phyloP scores from a whole-genome alignment of 805 yeast genomes.

The Metschnikowia drakensbergensis region DNA sequence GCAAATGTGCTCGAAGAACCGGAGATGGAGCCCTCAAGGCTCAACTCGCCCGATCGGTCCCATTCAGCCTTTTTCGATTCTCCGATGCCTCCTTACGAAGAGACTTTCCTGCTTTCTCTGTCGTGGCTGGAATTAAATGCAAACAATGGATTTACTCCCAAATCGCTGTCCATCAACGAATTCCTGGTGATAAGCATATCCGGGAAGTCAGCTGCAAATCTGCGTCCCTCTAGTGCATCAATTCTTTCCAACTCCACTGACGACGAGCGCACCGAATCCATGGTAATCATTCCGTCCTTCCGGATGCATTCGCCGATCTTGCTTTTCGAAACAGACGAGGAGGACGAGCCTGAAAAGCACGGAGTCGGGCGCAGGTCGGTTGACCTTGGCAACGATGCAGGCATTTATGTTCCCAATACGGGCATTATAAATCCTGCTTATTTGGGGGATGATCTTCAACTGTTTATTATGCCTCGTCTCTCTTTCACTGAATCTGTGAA shows the following conservation, averaged over 20 bases:
- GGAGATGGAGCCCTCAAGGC: background rate
- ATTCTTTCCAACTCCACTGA: slow-evolving; percentile 29
- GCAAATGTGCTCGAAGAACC: background rate
- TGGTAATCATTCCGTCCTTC: slow-evolving; percentile 22
- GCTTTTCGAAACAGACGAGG: slow-evolving; percentile 43
- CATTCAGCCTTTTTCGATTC: background rate
- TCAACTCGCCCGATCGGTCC: background rate
- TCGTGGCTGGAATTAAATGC: slow-evolving; percentile 1
- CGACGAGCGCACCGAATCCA: slow-evolving; percentile 21
- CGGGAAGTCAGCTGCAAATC: background rate
- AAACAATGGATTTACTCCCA: background rate
- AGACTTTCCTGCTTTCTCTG: background rate
- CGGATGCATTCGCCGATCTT: slow-evolving; percentile 24
- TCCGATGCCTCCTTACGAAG: background rate
- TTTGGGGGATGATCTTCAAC: slow-evolving; percentile 6
- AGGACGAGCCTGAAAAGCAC: slow-evolving; percentile 19
- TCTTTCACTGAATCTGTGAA: slow-evolving; percentile 21
- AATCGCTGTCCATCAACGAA: background rate
- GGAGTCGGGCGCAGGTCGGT: background rate
- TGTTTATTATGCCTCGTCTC: slow-evolving; percentile 40
- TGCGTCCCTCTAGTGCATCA: slow-evolving; percentile 18
- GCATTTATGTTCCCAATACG: slow-evolving; percentile 4
- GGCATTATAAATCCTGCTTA: background rate
- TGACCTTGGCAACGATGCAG: slow-evolving; percentile 9
- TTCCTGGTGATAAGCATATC: background rate